A percentile compares a stretch with the other conserved stretches of the same genome.
phyloP scores from a whole-genome alignment of 352 stramenopile genomes.

The Phytophthora kernoviae region DNA sequence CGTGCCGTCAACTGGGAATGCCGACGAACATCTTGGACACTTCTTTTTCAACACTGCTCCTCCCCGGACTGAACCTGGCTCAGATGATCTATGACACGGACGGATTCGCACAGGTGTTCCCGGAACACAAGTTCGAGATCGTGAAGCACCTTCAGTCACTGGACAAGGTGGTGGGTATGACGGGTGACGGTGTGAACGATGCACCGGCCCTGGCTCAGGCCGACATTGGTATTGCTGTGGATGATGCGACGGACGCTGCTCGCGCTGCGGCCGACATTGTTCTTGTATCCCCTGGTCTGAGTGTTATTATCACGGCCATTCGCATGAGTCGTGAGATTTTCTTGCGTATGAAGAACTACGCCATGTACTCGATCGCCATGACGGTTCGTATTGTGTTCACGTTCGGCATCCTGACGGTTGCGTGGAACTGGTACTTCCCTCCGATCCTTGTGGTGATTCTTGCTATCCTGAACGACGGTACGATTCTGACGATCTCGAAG shows the following conservation, averaged over 20 bases:
- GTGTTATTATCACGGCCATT: slow-evolving; percentile 90
- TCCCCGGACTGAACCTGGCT: slow-evolving; percentile 62
- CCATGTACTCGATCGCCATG: slow-evolving; percentile 92
- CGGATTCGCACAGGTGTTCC: slow-evolving; percentile 94
- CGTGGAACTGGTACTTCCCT: slow-evolving; percentile 90
- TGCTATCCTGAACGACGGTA: slow-evolving; percentile 91
- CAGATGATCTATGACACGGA: slow-evolving; percentile 93
- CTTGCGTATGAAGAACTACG: slow-evolving; percentile 92
- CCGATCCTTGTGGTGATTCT: slow-evolving; percentile 90
- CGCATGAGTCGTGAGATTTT: slow-evolving; percentile 90
- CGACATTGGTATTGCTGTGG: slow-evolving; percentile 93
- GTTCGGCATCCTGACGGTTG: slow-evolving; percentile 88
- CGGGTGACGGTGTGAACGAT: slow-evolving; percentile 93
- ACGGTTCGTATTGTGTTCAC: slow-evolving; percentile 90
- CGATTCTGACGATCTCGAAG: slow-evolving; percentile 83
- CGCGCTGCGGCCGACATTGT: slow-evolving; percentile 91
- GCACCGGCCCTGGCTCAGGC: slow-evolving; percentile 88
- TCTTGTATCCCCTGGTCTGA: slow-evolving; percentile 86
- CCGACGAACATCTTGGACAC: slow-evolving; percentile 85
- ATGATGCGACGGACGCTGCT: slow-evolving; percentile 88
- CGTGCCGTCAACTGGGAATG: slow-evolving; percentile 89
- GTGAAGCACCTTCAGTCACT: slow-evolving; percentile 90
- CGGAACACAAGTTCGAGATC: slow-evolving; percentile 93
- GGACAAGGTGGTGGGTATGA: slow-evolving; percentile 85
- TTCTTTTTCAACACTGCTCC: slow-evolving; percentile 80